Conservation (phyloP, 2,329 filamentous ascomycete genomes). For the Calonectria pauciramosa region DNA sequence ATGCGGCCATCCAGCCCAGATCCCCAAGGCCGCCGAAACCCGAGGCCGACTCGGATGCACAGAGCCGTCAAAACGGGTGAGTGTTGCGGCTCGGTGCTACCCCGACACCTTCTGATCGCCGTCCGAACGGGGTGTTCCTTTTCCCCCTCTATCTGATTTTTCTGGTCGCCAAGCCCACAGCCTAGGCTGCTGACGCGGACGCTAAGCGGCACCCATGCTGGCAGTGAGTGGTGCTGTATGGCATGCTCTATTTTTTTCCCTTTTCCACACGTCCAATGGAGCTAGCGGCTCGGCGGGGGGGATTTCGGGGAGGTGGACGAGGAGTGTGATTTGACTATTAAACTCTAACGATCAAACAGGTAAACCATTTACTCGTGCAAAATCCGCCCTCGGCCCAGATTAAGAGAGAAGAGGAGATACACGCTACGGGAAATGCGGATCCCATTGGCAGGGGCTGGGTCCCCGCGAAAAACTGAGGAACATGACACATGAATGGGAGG, state of each 20-base stretch:
- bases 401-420: not conserved
- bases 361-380: not conserved
- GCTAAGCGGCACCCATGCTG: not conserved
- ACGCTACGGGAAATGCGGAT: not conserved
- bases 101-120: not conserved
- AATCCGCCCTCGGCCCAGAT: not conserved
- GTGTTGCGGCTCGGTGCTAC: not conserved
- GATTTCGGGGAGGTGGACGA: not conserved
- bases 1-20: not conserved
- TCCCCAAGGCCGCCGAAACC: not conserved
- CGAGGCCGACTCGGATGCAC: not conserved
- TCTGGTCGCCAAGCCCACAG: not conserved
- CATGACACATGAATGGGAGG: not conserved
- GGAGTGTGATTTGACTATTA: conserved; percentile 3
- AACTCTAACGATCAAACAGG: conserved; percentile 6
- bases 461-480: not conserved
- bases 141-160: not conserved
- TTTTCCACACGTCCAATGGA: not conserved
- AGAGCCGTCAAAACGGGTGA: not conserved
- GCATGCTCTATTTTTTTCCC: not conserved
- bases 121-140: not conserved
- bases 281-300: conserved; percentile 1
- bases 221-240: not conserved
- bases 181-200: conserved; percentile 6
- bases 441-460: not conserved